Base-by-base conservation (phyloP, 139 green algal species). In the Penium margaritaceum region DNA sequence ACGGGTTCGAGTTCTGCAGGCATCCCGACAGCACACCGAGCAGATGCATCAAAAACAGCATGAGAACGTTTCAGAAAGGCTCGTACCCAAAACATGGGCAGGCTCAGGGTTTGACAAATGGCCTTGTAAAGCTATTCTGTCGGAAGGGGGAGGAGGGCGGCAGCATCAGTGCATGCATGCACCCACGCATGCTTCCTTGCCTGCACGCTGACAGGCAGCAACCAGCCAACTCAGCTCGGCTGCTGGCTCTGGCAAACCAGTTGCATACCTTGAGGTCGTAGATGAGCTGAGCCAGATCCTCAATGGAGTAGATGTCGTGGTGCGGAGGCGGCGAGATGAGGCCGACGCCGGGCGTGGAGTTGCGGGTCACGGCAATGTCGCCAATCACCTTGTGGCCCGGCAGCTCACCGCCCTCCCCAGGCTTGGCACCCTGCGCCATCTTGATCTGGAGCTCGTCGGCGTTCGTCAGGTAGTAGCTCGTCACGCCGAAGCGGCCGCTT, bases 391-490 rank as follows among this genome's bases (percentile, higher is more conserved):
- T 97, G 78, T 84, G 64, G 29, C 92, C 92, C 9, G 92, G 92
- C 67, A 97, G 86, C 85, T 97, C 91, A 24, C 92, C 92, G 24
- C 92, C 92, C 84, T 97, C 92, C 15, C 93, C 92, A 12, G 85
- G 86, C 72, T 90, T 89, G 46, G 81, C 84, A 34, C 84, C 85
- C 86, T 96, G 91, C 29, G 91, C 76, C 55, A 96, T 93, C 82
- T 96, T 95, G 83, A 96, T 96, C 82, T 97, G 92, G 30, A 97
- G 76, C 87, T 97, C 89, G 63, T 96, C 91, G 2, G 91, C 88
- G 67, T 96, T 96, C 75, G 90, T 94, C 27, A 97, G 87, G 86
- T 97, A 97, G 81, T 96, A 86, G 5, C 85, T 86, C 2, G 87
- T 91, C 24, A 97, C 91, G 34, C 91, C 91, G 79, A 97, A 97